These are phyloP conservation scores for Saccharomycopsis hybrid DNA, from an alignment of 1,139 yeast species.

Conservation along the genomic window DNA sequence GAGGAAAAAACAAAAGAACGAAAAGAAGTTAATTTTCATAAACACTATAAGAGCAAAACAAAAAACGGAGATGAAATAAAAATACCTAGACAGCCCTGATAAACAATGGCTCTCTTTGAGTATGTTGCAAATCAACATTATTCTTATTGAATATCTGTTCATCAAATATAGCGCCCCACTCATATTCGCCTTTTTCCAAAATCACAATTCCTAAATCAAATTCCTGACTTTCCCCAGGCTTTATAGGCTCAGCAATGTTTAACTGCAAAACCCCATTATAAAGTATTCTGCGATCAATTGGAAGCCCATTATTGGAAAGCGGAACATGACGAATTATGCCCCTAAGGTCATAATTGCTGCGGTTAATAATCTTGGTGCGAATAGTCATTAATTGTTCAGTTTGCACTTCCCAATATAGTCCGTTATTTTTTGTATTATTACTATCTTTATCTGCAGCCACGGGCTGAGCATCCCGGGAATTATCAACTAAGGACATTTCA, in stretches of 20 bases:
- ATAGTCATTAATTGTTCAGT: slow-evolving; percentile 47
- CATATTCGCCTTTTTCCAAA: slow-evolving; percentile 67
- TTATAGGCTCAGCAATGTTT: slow-evolving; percentile 37
- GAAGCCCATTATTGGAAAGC: slow-evolving; percentile 30
- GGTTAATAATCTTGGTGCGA: slow-evolving; percentile 40
- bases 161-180: slow-evolving; percentile 72
- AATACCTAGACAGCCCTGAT: slow-evolving; percentile 29
- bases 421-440: slow-evolving; percentile 18
- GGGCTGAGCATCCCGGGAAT: too few species aligned
- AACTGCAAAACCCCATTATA: slow-evolving; percentile 63
- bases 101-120: slow-evolving; percentile 31
- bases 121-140: slow-evolving; percentile 26
- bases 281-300: slow-evolving; percentile 47
- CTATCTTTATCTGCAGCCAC: too few species aligned
- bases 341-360: slow-evolving; percentile 33
- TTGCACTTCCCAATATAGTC: slow-evolving; percentile 27
- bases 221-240: slow-evolving; percentile 37
- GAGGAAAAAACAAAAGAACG: too few species aligned
- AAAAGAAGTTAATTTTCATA: too few species aligned
- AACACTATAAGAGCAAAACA: too few species aligned
- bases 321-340: slow-evolving; percentile 71
- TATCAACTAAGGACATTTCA: slow-evolving; percentile 28
- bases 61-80: too few species aligned
- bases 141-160: slow-evolving; percentile 28
- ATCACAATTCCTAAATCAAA: slow-evolving; percentile 51